Conservation (phyloP, 2,329 filamentous ascomycete species). For the Talaromyces sp. region DNA sequence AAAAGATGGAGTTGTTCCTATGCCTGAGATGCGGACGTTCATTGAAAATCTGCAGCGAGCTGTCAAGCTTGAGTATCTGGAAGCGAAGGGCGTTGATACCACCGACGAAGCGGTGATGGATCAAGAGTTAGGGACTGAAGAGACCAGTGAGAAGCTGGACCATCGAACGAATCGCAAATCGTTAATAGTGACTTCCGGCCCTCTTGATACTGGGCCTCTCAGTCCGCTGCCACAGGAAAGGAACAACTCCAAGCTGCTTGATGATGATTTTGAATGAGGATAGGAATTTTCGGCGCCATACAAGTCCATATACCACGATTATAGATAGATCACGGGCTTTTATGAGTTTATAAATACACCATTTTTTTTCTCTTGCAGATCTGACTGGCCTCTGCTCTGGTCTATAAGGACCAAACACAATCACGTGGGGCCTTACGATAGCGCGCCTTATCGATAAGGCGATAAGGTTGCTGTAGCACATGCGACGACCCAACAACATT, state of each 20-base stretch:
- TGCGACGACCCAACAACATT: neutral
- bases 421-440: slow-evolving; percentile 20
- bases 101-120: slow-evolving; percentile 26
- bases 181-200: slow-evolving; percentile 44
- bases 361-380: neutral
- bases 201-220: slow-evolving; percentile 52
- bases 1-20: slow-evolving; percentile 40
- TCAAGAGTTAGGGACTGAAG: slow-evolving; percentile 30
- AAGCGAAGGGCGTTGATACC: slow-evolving; percentile 37
- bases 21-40: slow-evolving; percentile 49
- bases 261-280: slow-evolving; percentile 47
- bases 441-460: slow-evolving; percentile 26
- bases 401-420: neutral
- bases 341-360: neutral
- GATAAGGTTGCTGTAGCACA: slow-evolving; percentile 22
- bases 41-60: slow-evolving; percentile 40
- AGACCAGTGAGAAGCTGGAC: slow-evolving; percentile 53
- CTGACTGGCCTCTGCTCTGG: neutral
- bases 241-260: slow-evolving; percentile 30
- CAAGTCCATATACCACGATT: slow-evolving; percentile 11
- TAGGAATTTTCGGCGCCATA: neutral
- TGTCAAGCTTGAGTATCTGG: slow-evolving; percentile 40
- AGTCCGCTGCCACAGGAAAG: slow-evolving; percentile 28
- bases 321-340: slow-evolving; percentile 12
- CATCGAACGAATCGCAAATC: slow-evolving; percentile 53